A percentile compares a stretch with the other conserved stretches of the same genome.
These are phyloP conservation scores for Lactarius pseudohatsudake DNA, from an alignment of 768 basidiomycete species.

Conservation along the genomic window DNA sequence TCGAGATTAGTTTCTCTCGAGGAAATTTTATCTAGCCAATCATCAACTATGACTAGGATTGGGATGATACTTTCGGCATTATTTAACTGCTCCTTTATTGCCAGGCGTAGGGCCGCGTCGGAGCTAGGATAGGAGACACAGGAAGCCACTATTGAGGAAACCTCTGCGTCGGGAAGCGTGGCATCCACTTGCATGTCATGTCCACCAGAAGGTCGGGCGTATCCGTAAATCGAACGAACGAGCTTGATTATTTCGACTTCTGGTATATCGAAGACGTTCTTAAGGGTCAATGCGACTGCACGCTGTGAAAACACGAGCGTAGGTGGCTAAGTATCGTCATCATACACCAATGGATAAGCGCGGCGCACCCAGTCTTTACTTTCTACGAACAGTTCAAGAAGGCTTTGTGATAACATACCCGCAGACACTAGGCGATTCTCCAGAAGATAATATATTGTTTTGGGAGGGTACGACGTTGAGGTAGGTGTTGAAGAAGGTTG, in stretches of 20 bases:
- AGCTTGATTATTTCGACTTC: constrained; percentile 62
- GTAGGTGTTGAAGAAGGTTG: constrained; percentile 40
- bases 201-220: constrained; percentile 15
- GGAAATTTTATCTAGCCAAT: constrained; percentile 47
- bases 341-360: neutral
- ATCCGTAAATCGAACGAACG: constrained; percentile 44
- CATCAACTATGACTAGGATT: constrained; percentile 48
- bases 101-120: constrained; percentile 44
- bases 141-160: constrained; percentile 40
- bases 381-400: constrained; percentile 52
- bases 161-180: constrained; percentile 34
- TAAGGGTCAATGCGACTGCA: constrained; percentile 50
- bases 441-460: constrained; percentile 58
- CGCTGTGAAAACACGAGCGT: constrained; percentile 27
- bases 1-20: constrained; percentile 30
- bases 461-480: constrained; percentile 49
- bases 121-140: constrained; percentile 45
- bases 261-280: constrained; percentile 58
- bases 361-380: constrained; percentile 67
- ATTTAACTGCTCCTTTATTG: constrained; percentile 50
- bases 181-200: constrained; percentile 42
- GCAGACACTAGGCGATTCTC: constrained; percentile 54
- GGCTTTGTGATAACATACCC: constrained; percentile 59
- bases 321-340: neutral
- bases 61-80: constrained; percentile 50